phyloP scores from a whole-genome alignment of 768 basidiomycete genomes.

The Gloeophyllum trabeum region DNA sequence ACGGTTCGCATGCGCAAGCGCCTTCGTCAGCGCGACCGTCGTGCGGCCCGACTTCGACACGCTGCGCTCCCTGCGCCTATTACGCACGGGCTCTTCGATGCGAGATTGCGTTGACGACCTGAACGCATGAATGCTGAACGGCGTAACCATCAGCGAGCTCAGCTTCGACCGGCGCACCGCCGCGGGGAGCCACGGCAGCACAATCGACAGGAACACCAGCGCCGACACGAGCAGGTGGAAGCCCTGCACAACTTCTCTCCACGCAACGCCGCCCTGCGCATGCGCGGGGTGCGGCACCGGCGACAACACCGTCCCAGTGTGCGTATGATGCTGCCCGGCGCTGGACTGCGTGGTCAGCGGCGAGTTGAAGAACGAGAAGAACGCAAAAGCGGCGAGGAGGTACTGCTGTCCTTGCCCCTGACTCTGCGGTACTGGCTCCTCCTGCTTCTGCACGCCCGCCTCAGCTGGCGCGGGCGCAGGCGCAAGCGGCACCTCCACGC shows the following conservation, averaged over 20 bases:
- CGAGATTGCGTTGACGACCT: too few species aligned
- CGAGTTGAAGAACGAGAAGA: constrained; percentile 82
- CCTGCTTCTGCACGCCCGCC: constrained; percentile 7
- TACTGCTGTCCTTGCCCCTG: constrained; percentile 37
- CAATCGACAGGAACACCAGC: constrained; percentile 46
- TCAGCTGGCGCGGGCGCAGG: neutral
- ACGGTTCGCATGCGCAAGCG: constrained; percentile 18
- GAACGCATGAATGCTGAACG: constrained; percentile 7
- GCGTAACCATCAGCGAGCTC: constrained; percentile 4
- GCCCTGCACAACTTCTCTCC: constrained; percentile 44
- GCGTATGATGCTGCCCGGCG: constrained; percentile 27
- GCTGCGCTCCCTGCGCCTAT: neutral
- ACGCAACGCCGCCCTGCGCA: constrained; percentile 23
- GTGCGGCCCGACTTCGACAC: neutral
- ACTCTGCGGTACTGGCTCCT: neutral
- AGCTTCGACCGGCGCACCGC: constrained; percentile 8
- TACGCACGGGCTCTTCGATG: neutral
- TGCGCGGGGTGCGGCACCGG: constrained; percentile 16
- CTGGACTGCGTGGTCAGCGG: constrained; percentile 35
- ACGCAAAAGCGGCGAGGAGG: constrained; percentile 71
- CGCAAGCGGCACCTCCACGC: neutral
- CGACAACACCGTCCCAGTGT: constrained; percentile 48
- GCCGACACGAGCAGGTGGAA: constrained; percentile 60
- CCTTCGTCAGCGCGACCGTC: constrained; percentile 17
- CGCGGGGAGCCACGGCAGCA: constrained; percentile 33